Evolutionary conservation across 176 grass and related monocot species (phyloP).

Genomic region (Aegilops sharonensis): DNA sequence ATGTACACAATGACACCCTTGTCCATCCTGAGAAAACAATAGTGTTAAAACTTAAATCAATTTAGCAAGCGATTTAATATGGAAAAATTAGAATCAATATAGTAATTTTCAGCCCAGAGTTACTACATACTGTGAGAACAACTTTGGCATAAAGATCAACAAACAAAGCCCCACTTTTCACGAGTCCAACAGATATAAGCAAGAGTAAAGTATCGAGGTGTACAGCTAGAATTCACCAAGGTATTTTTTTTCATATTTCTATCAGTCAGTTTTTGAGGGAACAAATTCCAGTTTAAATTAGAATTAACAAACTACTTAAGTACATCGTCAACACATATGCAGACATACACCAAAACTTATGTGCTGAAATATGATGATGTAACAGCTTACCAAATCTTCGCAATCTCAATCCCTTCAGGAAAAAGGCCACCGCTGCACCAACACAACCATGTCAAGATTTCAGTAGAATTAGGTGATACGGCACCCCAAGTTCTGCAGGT

Average conservation of each 20-base stretch:
- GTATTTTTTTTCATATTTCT: background rate
- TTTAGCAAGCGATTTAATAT: background rate
- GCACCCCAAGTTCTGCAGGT: background rate
- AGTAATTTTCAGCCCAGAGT: background rate
- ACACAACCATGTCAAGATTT: conserved; percentile 31
- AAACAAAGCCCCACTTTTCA: conserved; percentile 18
- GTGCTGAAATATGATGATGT: background rate
- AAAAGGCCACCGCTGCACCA: conserved; percentile 93
- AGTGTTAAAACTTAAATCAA: background rate
- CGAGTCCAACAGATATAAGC: background rate
- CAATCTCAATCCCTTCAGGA: conserved; percentile 97
- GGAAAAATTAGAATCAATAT: background rate
- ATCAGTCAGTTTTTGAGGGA: background rate
- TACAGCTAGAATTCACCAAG: background rate
- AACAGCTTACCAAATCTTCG: conserved; percentile 80
- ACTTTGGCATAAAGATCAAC: background rate
- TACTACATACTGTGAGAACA: background rate
- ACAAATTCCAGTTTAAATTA: background rate
- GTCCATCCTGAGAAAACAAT: conserved; percentile 65
- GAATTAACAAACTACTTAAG: background rate
- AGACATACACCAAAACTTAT: background rate
- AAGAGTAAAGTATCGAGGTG: background rate
- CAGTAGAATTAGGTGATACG: background rate
- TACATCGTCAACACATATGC: background rate
- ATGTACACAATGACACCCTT: conserved; percentile 99